A percentile compares a stretch with the other conserved stretches of the same genome.
Evolutionary conservation across 2,329 filamentous ascomycete genomes (phyloP).

Genomic region (Stagonosporopsis vannaccii): DNA sequence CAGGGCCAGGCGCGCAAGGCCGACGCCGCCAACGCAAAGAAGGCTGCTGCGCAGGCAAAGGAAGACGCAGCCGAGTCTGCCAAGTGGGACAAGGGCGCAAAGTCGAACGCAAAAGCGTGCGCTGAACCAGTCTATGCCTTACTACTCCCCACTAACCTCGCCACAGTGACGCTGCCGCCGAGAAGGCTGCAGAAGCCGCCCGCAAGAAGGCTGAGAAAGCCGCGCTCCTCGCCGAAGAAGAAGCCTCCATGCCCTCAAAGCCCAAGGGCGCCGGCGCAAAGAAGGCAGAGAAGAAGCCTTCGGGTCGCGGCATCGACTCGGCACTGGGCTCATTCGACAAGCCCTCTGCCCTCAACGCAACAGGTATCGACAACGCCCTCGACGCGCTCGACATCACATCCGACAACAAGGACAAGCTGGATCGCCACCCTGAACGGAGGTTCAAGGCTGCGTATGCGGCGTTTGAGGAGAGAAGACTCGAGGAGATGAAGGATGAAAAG

Average conservation of each 20-base stretch:
- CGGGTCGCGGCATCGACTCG: conserved; percentile 70
- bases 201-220: conserved; percentile 94
- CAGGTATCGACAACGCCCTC: conserved; percentile 91
- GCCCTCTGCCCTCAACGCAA: conserved; percentile 73
- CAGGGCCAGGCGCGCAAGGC: conserved; percentile 92
- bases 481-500: conserved; percentile 86
- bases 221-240: conserved; percentile 82
- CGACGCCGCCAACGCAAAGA: conserved; percentile 82
- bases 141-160: conserved; percentile 11
- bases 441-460: conserved; percentile 85
- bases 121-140: conserved; percentile 39
- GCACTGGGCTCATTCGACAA: conserved; percentile 55
- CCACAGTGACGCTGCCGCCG: conserved; percentile 79
- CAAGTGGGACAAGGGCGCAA: conserved; percentile 86
- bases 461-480: conserved; percentile 80
- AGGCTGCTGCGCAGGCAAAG: conserved; percentile 72
- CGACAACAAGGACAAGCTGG: conserved; percentile 72
- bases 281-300: conserved; percentile 58
- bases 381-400: conserved; percentile 79
- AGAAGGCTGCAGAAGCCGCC: conserved; percentile 81
- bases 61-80: conserved; percentile 71
- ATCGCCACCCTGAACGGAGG: conserved; percentile 85
- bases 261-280: conserved; percentile 73
- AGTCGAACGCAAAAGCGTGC: conserved; percentile 87
- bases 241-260: conserved; percentile 69